Conservation (phyloP, 2,329 filamentous ascomycete genomes). For the Ophiosphaerella herpotricha region DNA sequence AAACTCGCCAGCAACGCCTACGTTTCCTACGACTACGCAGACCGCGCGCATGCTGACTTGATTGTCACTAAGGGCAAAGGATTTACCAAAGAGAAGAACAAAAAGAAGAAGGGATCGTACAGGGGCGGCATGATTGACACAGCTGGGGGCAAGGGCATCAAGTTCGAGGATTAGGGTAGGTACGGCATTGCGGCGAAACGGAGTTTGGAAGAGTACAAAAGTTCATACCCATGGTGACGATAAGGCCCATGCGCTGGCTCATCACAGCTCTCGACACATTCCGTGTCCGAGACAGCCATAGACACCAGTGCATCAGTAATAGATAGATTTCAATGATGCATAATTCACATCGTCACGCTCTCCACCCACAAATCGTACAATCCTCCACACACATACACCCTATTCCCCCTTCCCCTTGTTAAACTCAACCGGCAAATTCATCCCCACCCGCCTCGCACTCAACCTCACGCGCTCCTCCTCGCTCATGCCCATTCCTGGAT, state of each 20-base stretch:
- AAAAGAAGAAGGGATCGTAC: conserved; percentile 79
- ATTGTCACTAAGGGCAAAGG: conserved; percentile 92
- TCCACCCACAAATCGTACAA: too few relatives aligned
- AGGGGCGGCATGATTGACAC: conserved; percentile 88
- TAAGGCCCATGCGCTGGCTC: too few relatives aligned
- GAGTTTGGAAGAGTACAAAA: not conserved
- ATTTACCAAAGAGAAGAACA: conserved; percentile 99
- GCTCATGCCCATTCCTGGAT: conserved; percentile 87
- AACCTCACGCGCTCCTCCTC: conserved; percentile 81
- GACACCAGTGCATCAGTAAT: too few relatives aligned
- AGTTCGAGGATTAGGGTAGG: conserved; percentile 77
- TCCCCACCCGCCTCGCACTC: conserved; percentile 84
- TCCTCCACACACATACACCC: not conserved
- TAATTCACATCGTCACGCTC: too few relatives aligned
- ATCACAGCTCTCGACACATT: too few relatives aligned
- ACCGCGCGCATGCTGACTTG: conserved; percentile 84
- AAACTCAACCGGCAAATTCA: conserved; percentile 78
- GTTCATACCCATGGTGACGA: too few relatives aligned
- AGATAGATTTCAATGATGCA: too few relatives aligned
- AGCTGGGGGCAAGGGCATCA: conserved; percentile 79
- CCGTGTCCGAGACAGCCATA: too few relatives aligned
- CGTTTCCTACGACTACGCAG: conserved; percentile 82
- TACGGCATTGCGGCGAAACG: not conserved
- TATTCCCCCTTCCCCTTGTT: conserved; percentile 11
- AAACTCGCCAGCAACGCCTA: conserved; percentile 80